Evolutionary conservation across 768 basidiomycete genomes (phyloP).

Genomic region (Clathrus columnatus): DNA sequence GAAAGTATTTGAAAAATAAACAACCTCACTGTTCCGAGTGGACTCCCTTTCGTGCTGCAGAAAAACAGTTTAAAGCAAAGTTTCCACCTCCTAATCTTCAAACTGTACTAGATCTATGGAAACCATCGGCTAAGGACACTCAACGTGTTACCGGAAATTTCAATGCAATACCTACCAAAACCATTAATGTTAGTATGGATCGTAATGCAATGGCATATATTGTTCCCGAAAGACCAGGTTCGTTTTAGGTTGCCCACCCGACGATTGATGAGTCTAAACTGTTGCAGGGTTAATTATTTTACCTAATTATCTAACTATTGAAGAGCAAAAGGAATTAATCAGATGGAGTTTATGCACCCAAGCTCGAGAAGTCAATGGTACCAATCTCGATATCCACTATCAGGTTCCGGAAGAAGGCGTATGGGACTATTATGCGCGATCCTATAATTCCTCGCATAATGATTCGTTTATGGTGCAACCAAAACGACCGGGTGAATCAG

Average conservation of each 20-base stretch:
- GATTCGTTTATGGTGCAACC: slow-evolving; percentile 31
- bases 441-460: slow-evolving; percentile 19
- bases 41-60: slow-evolving; percentile 69
- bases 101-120: slow-evolving; percentile 56
- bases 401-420: slow-evolving; percentile 62
- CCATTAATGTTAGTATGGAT: slow-evolving; percentile 22
- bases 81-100: slow-evolving; percentile 73
- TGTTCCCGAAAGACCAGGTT: slow-evolving; percentile 52
- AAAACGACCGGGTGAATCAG: slow-evolving; percentile 29
- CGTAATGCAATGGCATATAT: slow-evolving; percentile 27
- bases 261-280: not conserved
- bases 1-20: slow-evolving; percentile 3
- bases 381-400: slow-evolving; percentile 87
- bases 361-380: slow-evolving; percentile 73
- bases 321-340: slow-evolving; percentile 60
- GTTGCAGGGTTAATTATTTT: slow-evolving; percentile 73
- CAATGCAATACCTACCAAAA: slow-evolving; percentile 27
- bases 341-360: slow-evolving; percentile 69
- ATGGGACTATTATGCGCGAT: slow-evolving; percentile 55
- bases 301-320: slow-evolving; percentile 57
- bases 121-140: not conserved
- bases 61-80: slow-evolving; percentile 72
- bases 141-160: slow-evolving; percentile 38
- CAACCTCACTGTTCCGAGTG: slow-evolving; percentile 37
- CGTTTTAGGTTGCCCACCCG: slow-evolving; percentile 13